These are phyloP conservation scores for Poteriospumella lacustris DNA, from an alignment of 108 stramenopile genomes.

Conservation along the genomic window DNA sequence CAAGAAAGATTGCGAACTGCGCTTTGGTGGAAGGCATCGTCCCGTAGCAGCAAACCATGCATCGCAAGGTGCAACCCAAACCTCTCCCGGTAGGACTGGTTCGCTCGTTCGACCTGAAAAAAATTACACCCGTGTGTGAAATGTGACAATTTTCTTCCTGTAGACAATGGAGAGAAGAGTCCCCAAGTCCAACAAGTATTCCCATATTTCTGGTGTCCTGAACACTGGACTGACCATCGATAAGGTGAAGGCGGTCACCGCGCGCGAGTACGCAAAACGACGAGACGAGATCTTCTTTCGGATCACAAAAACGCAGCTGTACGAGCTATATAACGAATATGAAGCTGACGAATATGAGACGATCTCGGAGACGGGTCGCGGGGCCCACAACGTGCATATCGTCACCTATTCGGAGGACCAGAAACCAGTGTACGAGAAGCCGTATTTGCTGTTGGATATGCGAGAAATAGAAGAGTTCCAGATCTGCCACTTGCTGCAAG, in stretches of 20 bases:
- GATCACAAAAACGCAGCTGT: constrained; percentile 7
- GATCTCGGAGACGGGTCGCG: background rate
- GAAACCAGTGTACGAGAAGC: constrained; percentile 9
- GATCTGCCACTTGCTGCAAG: constrained; percentile 17
- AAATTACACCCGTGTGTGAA: too few relatives aligned
- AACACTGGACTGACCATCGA: constrained; percentile 11
- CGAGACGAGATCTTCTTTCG: constrained; percentile 30
- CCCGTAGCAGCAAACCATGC: too few relatives aligned
- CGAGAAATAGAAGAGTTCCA: background rate
- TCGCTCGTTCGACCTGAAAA: too few relatives aligned
- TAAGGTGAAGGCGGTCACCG: constrained; percentile 15
- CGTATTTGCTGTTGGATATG: constrained; percentile 19
- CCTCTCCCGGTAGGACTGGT: too few relatives aligned
- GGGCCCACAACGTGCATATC: background rate
- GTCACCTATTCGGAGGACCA: constrained; percentile 15
- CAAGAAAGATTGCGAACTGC: too few relatives aligned
- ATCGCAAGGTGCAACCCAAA: too few relatives aligned
- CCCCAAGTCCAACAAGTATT: background rate
- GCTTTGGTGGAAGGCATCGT: too few relatives aligned
- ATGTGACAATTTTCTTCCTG: too few relatives aligned
- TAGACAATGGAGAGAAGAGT: constrained; percentile 1
- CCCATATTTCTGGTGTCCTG: background rate
- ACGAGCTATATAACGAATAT: constrained; percentile 28
- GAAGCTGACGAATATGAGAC: constrained; percentile 22
- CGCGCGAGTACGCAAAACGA: constrained; percentile 11